These are phyloP conservation scores for Forsythia viridissima DNA, from an alignment of 257 asterid species.

Conservation along the genomic window DNA sequence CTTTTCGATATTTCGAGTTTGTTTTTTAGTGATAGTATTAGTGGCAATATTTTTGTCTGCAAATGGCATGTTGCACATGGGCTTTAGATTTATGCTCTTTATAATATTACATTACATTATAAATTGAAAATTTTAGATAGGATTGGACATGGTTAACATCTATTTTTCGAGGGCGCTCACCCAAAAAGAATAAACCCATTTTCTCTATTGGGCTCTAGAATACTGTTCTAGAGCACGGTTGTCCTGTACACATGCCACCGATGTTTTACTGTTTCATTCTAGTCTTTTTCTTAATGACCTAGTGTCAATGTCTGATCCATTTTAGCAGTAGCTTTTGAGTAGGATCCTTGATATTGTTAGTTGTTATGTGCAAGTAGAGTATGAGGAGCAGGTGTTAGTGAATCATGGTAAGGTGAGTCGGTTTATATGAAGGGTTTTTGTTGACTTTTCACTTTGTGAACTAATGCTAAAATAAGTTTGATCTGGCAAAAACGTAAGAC, in stretches of 20 bases:
- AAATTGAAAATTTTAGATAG: background rate
- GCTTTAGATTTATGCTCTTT: background rate
- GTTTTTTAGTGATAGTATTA: background rate
- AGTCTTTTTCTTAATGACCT: background rate
- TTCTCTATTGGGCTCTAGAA: no score
- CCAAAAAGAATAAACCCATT: no score
- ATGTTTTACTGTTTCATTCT: background rate
- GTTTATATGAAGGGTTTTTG: slow-evolving; percentile 2
- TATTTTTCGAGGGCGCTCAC: background rate
- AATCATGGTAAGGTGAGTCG: background rate
- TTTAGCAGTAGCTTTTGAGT: background rate
- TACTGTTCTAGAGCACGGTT: no score
- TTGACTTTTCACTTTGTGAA: background rate
- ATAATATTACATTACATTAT: background rate
- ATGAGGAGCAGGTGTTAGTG: background rate
- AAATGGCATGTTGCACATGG: slow-evolving; percentile 12
- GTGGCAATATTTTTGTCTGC: background rate
- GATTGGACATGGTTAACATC: background rate
- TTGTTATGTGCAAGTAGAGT: background rate
- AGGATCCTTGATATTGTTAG: background rate
- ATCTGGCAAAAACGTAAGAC: background rate
- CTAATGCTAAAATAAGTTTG: background rate
- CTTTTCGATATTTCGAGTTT: background rate
- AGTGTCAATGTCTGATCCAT: background rate
- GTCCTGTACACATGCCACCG: no score